Base-by-base conservation (phyloP, 1,139 yeast species). In the Taphrina populina region DNA sequence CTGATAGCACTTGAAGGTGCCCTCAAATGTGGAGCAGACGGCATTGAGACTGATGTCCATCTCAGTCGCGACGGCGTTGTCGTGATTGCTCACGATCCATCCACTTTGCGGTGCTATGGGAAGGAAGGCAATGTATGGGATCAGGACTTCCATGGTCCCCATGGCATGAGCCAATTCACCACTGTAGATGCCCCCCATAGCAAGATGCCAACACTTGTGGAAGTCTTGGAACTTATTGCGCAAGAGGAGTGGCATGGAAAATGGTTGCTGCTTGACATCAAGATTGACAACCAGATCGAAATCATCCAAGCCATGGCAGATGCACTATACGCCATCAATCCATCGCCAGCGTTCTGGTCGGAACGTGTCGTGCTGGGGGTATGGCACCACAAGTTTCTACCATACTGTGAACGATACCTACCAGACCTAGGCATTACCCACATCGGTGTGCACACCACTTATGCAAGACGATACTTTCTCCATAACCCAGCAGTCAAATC, bases 41-140 rank as follows among this genome's bases (percentile, higher is more conserved):
- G 81, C 8, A 76, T 92, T 36, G 97, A 90, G 68, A 83, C 95
- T 2, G 96, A 92, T 68, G 73, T 90, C 45, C 95, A 90, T 74
- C 73, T 88, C 57, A 75, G 94, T 1, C 70, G 71, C 4, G 98
- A 92, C 69, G 80, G 83, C 10, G 78, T 78, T 3, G 75, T 88
- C 24, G 85, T 90, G 4, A 78, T 92, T 27, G 80, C 85, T 47
- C 98, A 92, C 68, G 92, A 84, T 65, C 71, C 75, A 7, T 74
- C 70, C 61, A 79, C 90, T 10, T 71, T 72, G 47, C 72, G 92
- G 33, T 76, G 82, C n/a, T 84, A 80, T 66, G 81, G 81, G 36
- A 62, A 59, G 23, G 66, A 69, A 39, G 65, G 70, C 57, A 17
- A 36, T 17, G 52, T 52, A 11, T 24, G 32, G 24, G 58, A 46